Base-by-base conservation (phyloP, 78 protist genomes). In the Diacronema lutheri region DNA sequence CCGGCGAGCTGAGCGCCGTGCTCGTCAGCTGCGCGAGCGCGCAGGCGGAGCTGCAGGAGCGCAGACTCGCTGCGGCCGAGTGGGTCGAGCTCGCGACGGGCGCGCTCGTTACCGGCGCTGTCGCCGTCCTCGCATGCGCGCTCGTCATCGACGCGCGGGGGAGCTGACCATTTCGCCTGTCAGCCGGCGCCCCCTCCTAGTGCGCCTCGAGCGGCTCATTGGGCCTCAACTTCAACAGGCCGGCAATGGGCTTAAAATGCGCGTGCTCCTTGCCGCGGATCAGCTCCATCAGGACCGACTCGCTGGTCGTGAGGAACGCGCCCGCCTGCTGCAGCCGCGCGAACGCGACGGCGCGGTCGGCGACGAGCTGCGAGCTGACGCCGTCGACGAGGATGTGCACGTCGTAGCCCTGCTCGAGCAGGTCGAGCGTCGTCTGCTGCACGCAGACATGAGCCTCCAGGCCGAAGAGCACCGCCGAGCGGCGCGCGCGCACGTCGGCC, bases 391-490 rank as follows among this genome's bases (percentile, higher is more conserved):
- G 33, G 11, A 76, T 14, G 64, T 76, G 81, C n/a, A 85, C 81
- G 23, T 83, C 50, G 31, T 76, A 41, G 29, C 44, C 86, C 23
- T 4, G 21, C 29, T 31, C 88, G 46, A 85, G 11, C 74, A 85
- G 40, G 23, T 85, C 88, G 40, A 85, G 81, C 33, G 84, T n/a
- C 50, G 88, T 29, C 60, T 85, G 88, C 60, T 50, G 64, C 61
- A 85, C 81, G 41, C 88, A 85, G 12, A 85, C 86, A 38, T 85
- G 88, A 37, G 88, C 88, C 41, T 85, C 88, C 35, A 85, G 5
- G 26, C 88, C 88, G 26, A 4, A 10, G 46, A 85, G 12, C 35
- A 85, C 64, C 21, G 50, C 33, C 41, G 16, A 5, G 7, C 10
- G 16, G 88, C 19, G 35, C 23, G 4, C 38, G 16, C 7, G 4